phyloP scores from a whole-genome alignment of 768 basidiomycete genomes.

The Trametes coccinea region DNA sequence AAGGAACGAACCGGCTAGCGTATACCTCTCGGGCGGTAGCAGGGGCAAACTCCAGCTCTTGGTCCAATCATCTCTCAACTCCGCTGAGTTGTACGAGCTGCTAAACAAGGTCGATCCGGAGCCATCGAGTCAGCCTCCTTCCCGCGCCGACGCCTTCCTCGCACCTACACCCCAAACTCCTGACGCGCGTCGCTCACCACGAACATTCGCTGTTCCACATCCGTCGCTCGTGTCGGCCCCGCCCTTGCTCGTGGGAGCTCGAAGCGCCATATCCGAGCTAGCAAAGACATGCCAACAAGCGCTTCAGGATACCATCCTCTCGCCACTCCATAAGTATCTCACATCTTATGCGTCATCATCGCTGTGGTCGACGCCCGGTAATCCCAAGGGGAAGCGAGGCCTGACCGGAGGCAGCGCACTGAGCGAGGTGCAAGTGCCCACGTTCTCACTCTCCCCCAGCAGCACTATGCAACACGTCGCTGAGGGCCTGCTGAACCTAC shows the following conservation, averaged over 20 bases:
- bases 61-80: slow-evolving; percentile 83
- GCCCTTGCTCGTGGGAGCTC: slow-evolving; percentile 54
- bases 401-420: slow-evolving; percentile 42
- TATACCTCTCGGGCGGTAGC: slow-evolving; percentile 54
- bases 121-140: slow-evolving; percentile 15
- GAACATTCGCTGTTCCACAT: slow-evolving; percentile 10
- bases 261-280: slow-evolving; percentile 58
- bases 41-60: slow-evolving; percentile 74
- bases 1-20: slow-evolving; percentile 46
- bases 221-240: slow-evolving; percentile 19
- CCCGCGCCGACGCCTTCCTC: slow-evolving; percentile 22
- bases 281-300: slow-evolving; percentile 74
- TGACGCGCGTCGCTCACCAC: slow-evolving; percentile 34
- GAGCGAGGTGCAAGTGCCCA: slow-evolving; percentile 71
- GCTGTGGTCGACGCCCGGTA: slow-evolving; percentile 60
- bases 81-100: slow-evolving; percentile 67
- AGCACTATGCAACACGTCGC: slow-evolving; percentile 86
- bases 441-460: slow-evolving; percentile 90
- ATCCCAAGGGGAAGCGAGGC: slow-evolving; percentile 46
- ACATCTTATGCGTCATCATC: slow-evolving; percentile 65
- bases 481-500: slow-evolving; percentile 92
- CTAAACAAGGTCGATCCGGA: slow-evolving; percentile 55
- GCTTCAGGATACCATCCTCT: slow-evolving; percentile 80
- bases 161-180: slow-evolving; percentile 25
- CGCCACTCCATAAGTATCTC: slow-evolving; percentile 77